Base-by-base conservation (phyloP, 345 rosid species). In the Heritiera fomes region DNA sequence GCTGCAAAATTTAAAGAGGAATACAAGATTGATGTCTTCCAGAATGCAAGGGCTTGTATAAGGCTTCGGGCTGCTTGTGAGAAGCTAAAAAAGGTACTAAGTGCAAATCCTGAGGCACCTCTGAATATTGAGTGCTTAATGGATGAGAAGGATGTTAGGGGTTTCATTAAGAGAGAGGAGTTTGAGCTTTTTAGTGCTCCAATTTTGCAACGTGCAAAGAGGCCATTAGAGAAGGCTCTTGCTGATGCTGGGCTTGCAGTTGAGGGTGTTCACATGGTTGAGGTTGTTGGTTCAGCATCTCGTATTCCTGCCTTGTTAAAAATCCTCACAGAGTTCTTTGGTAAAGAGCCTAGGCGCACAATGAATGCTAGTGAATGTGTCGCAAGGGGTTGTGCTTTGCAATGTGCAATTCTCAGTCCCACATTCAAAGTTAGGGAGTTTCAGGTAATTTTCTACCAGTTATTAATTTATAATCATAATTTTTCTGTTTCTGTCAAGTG, bases 361-460 rank as follows among this genome's bases (percentile, higher is more conserved):
- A 92, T 96, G 99, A 96, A 96, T 86, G 98, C 99, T 5, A 96
- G 98, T 79, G 99, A 96, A 87, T 94, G 98, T 84, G 98, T 96
- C 65, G 89, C 98, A 0, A 90, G 92, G 73, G 99, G 98, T 3
- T 87, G 90, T 75, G 98, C 99, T 75, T 83, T 96, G 80, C 87
- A 96, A 78, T 96, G 99, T 87, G 99, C 99, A 10, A 94, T 96
- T 73, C 97, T 96, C 75, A 96, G 99, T 72, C 99, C 99, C 28
- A 94, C 98, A 3, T 96, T 96, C 61, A 94, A 94, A 91, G 99
- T 96, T 76, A 87, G 97, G 12, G 99, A 96, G 47, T 96, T 94
- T 81, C 97, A 96, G 99, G 99, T 96, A 74, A 80, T 40, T 20
- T 38, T 76, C 30, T 6, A 8, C 59, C 11, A 47, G 38, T 34